A percentile compares a stretch with the other conserved stretches of the same genome.
Evolutionary conservation across 2,329 filamentous ascomycete genomes (phyloP).

Genomic region (Pyrenochaeta sp.): DNA sequence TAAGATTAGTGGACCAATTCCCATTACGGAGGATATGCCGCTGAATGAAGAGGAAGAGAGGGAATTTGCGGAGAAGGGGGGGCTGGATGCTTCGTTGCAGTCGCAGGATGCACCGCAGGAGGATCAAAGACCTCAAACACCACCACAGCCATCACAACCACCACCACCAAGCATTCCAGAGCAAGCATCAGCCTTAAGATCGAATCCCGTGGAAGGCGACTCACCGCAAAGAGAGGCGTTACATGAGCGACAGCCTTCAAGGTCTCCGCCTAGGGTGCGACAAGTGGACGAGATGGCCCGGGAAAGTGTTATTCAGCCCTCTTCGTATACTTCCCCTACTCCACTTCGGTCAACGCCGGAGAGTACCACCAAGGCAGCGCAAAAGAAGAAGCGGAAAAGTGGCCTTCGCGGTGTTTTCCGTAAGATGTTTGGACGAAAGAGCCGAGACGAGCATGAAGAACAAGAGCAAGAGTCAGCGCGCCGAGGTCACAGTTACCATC

Average conservation of each 20-base stretch:
- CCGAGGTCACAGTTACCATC: conserved; percentile 45
- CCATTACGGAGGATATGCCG: conserved; percentile 47
- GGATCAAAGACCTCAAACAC: conserved; percentile 19
- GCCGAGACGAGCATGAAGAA: conserved; percentile 35
- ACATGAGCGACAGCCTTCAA: conserved; percentile 13
- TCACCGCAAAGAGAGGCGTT: conserved; percentile 13
- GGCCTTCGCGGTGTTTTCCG: conserved; percentile 48
- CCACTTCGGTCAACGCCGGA: conserved; percentile 42
- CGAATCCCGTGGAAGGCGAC: conserved; percentile 19
- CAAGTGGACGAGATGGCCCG: conserved; percentile 36
- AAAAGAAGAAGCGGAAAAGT: conserved; percentile 48
- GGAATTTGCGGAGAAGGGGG: conserved; percentile 38
- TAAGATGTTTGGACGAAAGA: conserved; percentile 49
- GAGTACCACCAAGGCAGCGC: conserved; percentile 31
- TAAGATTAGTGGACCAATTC: conserved; percentile 51
- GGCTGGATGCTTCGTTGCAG: conserved; percentile 19
- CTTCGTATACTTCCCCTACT: conserved; percentile 35
- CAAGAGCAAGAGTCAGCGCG: conserved; percentile 28
- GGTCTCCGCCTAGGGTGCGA: conserved; percentile 32
- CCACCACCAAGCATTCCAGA: conserved; percentile 21
- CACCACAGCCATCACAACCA: conserved; percentile 21
- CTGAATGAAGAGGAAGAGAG: conserved; percentile 47
- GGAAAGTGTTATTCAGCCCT: conserved; percentile 34
- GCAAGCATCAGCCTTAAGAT: conserved; percentile 17
- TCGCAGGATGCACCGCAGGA: conserved; percentile 22